Percentiles rank a stretch among this genome's conserved stretches.
These are phyloP conservation scores for Aspergillus wentii DNA, from an alignment of 495 filamentous ascomycete genomes.

Conservation along the genomic window DNA sequence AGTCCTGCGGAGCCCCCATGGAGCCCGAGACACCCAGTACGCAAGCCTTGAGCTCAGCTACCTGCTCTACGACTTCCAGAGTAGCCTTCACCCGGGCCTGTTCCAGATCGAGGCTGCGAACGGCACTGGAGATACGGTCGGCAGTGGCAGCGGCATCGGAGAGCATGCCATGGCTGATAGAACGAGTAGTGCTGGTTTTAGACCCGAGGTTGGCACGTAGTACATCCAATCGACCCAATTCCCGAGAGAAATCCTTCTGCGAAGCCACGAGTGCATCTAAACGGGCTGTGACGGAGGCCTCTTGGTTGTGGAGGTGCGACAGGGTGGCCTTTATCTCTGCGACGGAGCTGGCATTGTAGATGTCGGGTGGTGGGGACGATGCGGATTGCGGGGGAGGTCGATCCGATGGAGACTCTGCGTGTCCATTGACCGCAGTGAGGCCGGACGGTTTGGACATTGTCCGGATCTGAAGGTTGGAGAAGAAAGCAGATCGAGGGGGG, in stretches of 20 bases:
- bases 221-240: constrained; percentile 82
- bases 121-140: constrained; percentile 76
- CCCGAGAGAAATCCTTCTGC: constrained; percentile 77
- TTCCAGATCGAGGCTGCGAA: constrained; percentile 81
- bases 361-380: constrained; percentile 28
- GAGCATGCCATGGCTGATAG: constrained; percentile 84
- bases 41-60: constrained; percentile 92
- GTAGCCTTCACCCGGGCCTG: constrained; percentile 87
- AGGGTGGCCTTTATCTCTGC: constrained; percentile 75
- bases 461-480: background rate
- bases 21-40: constrained; percentile 91
- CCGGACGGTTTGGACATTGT: constrained; percentile 19
- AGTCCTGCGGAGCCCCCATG: constrained; percentile 97
- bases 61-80: constrained; percentile 88
- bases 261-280: constrained; percentile 72
- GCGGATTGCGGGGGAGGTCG: constrained; percentile 5
- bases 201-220: constrained; percentile 83
- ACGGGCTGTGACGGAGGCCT: constrained; percentile 65
- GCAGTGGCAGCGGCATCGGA: constrained; percentile 79
- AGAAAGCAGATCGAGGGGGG: background rate
- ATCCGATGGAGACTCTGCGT: constrained; percentile 9
- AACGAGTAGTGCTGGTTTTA: constrained; percentile 77
- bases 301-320: constrained; percentile 66
- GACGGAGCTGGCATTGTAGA: constrained; percentile 67
- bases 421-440: constrained; percentile 25